A percentile compares a stretch with the other conserved stretches of the same genome.
Conservation (phyloP, 1,139 yeast species). For the Yamadazyma conglobata region DNA sequence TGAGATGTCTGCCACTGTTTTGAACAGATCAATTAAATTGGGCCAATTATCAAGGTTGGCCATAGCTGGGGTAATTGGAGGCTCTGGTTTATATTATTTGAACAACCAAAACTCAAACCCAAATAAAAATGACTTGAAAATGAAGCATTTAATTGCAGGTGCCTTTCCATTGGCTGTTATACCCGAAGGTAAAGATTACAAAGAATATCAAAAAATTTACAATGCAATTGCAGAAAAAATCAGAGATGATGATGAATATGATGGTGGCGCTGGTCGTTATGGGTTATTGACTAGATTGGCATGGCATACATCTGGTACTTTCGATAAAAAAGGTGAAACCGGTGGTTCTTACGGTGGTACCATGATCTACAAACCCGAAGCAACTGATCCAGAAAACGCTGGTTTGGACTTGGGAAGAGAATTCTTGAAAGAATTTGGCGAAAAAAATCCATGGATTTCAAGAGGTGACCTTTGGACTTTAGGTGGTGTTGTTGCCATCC, state of each 20-base stretch:
- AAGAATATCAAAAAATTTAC: slow-evolving; percentile 73
- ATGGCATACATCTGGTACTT: slow-evolving; percentile 78
- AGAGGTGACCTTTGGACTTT: slow-evolving; percentile 88
- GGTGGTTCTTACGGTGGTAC: slow-evolving; percentile 91
- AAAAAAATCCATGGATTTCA: slow-evolving; percentile 70
- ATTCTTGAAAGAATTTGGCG: slow-evolving; percentile 59
- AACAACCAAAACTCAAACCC: slow-evolving; percentile 3
- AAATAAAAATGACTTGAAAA: not conserved
- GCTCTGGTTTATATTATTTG: not conserved
- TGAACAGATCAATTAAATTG: slow-evolving; percentile 3
- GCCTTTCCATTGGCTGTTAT: slow-evolving; percentile 19
- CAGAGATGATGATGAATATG: slow-evolving; percentile 74
- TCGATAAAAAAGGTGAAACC: slow-evolving; percentile 47
- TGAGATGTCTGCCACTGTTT: slow-evolving; percentile 9
- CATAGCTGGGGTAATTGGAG: slow-evolving; percentile 1
- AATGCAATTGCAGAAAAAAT: slow-evolving; percentile 76
- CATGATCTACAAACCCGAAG: slow-evolving; percentile 68
- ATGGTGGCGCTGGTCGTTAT: slow-evolving; percentile 68
- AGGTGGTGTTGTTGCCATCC: slow-evolving; percentile 82
- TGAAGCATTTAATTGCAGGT: slow-evolving; percentile 6
- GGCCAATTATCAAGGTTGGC: not conserved
- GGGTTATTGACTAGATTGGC: slow-evolving; percentile 62
- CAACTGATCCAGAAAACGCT: slow-evolving; percentile 66
- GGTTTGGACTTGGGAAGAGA: slow-evolving; percentile 68
- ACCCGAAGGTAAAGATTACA: slow-evolving; percentile 30